phyloP scores from a whole-genome alignment of 768 basidiomycete genomes.

The Panellus pusillus region DNA sequence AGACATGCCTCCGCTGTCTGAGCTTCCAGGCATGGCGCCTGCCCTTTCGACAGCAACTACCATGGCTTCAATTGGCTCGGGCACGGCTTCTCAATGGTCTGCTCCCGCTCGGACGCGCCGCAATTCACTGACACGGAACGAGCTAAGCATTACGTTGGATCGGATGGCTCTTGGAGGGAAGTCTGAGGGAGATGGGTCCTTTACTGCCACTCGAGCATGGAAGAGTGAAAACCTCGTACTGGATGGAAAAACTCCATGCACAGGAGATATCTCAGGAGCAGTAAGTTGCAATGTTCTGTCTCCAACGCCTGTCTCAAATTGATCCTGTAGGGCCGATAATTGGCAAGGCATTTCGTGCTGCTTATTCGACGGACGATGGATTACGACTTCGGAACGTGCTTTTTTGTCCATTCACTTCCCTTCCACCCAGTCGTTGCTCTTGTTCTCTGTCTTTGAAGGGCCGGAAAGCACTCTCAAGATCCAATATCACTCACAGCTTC shows the following conservation, averaged over 20 bases:
- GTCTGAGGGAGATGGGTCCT: conserved; percentile 40
- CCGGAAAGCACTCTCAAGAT: conserved; percentile 45
- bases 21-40: conserved; percentile 55
- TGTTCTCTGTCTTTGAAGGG: conserved; percentile 50
- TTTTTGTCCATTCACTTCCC: conserved; percentile 60
- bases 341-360: conserved; percentile 55
- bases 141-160: conserved; percentile 62
- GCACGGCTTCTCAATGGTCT: conserved; percentile 32
- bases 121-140: conserved; percentile 52
- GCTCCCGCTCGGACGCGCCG: conserved; percentile 35
- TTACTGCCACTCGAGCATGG: conserved; percentile 54
- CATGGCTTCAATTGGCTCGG: conserved; percentile 48
- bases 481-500: conserved; percentile 32
- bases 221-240: conserved; percentile 69
- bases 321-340: conserved; percentile 33
- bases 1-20: conserved; percentile 45
- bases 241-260: conserved; percentile 63
- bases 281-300: conserved; percentile 40
- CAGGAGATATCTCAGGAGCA: conserved; percentile 46
- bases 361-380: conserved; percentile 65
- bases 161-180: conserved; percentile 64
- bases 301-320: conserved; percentile 5
- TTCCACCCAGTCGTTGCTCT: conserved; percentile 38
- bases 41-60: conserved; percentile 52
- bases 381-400: conserved; percentile 51